These are phyloP conservation scores for Aphanomyces astaci DNA, from an alignment of 352 stramenopile species.

Conservation along the genomic window DNA sequence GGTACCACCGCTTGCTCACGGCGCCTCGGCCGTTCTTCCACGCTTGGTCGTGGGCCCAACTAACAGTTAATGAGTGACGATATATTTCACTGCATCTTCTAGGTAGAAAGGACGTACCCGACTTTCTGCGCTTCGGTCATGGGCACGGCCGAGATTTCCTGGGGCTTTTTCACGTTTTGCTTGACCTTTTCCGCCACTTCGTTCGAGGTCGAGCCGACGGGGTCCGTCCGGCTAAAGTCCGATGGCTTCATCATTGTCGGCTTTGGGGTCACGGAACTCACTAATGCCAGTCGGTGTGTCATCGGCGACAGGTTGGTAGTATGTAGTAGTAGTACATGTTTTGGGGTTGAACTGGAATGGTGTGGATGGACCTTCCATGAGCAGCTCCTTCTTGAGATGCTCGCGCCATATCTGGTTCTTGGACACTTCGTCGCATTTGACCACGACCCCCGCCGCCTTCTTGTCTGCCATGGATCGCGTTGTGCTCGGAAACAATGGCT, in stretches of 20 bases:
- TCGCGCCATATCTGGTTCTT: conserved; percentile 86
- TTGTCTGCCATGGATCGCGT: conserved; percentile 13
- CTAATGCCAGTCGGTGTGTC: conserved; percentile 25
- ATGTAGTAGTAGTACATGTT: conserved; percentile 36
- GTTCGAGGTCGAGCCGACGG: conserved; percentile 27
- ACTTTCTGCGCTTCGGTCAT: conserved; percentile 72
- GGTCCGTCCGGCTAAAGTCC: conserved; percentile 48
- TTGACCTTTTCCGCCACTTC: conserved; percentile 46
- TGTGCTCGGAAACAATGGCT: too few species aligned
- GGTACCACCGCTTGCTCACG: conserved; percentile 77
- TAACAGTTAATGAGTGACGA: too few species aligned
- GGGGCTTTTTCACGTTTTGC: conserved; percentile 52
- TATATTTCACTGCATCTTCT: too few species aligned
- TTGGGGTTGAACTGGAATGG: conserved; percentile 81
- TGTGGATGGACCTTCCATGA: conserved; percentile 62
- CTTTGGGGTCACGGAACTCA: conserved; percentile 69
- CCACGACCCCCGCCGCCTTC: background rate
- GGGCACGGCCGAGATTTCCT: conserved; percentile 52
- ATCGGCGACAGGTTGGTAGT: background rate
- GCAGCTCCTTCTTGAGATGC: conserved; percentile 76
- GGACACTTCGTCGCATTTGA: conserved; percentile 75
- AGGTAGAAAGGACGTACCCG: conserved; percentile 36
- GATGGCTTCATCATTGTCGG: conserved; percentile 63
- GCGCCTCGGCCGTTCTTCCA: conserved; percentile 54
- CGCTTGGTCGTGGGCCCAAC: conserved; percentile 68